Evolutionary conservation across 805 yeast species (phyloP).

Genomic region (Cephaloascus fragrans): DNA sequence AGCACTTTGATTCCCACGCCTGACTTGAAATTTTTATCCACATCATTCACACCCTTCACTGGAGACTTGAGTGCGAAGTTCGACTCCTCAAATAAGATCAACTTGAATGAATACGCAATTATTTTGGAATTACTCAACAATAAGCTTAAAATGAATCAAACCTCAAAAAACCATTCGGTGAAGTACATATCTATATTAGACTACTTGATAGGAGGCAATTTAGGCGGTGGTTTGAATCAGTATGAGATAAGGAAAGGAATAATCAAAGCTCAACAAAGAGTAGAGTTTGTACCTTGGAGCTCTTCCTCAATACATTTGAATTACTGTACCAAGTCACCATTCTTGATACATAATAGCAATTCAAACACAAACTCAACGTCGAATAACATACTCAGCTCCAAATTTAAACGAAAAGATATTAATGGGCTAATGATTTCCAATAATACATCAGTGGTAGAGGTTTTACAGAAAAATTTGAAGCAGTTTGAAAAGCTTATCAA

Average conservation of each 20-base stretch:
- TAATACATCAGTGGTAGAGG: slow-evolving; percentile 61
- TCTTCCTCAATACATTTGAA: slow-evolving; percentile 74
- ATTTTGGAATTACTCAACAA: slow-evolving; percentile 74
- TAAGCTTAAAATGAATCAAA: slow-evolving; percentile 60
- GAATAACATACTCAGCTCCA: slow-evolving; percentile 11
- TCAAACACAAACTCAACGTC: slow-evolving; percentile 24
- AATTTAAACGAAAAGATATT: slow-evolving; percentile 14
- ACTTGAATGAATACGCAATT: slow-evolving; percentile 77
- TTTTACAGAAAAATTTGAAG: slow-evolving; percentile 55
- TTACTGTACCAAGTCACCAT: slow-evolving; percentile 65
- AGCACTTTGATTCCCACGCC: slow-evolving; percentile 84
- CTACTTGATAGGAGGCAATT: slow-evolving; percentile 50
- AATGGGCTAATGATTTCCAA: slow-evolving; percentile 83
- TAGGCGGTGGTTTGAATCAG: slow-evolving; percentile 34
- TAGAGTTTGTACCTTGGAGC: slow-evolving; percentile 80
- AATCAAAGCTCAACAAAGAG: slow-evolving; percentile 51
- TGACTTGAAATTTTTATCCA: slow-evolving; percentile 62
- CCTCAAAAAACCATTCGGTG: slow-evolving; percentile 24
- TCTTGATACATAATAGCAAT: slow-evolving; percentile 12
- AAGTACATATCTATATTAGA: slow-evolving; percentile 63
- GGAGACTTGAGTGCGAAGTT: slow-evolving; percentile 54
- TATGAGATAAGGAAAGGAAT: slow-evolving; percentile 64
- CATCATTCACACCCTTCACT: slow-evolving; percentile 73
- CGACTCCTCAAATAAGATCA: slow-evolving; percentile 38
- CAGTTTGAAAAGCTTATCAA: slow-evolving; percentile 76